A percentile compares a stretch with the other conserved stretches of the same genome.
These are phyloP conservation scores for Penicillium digitatum DNA, from an alignment of 2,329 filamentous ascomycete species.

Conservation along the genomic window DNA sequence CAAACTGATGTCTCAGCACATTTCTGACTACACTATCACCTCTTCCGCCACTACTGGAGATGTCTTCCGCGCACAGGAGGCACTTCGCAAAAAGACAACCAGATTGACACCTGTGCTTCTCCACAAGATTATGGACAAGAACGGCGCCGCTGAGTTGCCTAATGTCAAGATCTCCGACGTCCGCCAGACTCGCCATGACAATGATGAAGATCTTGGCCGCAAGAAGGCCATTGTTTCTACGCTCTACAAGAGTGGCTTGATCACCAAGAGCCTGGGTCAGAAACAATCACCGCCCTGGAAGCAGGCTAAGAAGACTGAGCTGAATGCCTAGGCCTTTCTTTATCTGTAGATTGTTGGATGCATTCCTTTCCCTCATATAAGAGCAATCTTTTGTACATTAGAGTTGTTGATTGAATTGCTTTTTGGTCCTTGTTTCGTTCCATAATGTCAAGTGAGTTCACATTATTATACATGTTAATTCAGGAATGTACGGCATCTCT, in stretches of 20 bases:
- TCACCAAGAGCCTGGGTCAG: constrained; percentile 37
- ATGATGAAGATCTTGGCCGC: constrained; percentile 66
- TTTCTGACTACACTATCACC: constrained; percentile 67
- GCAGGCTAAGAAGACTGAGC: background rate
- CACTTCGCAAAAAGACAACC: constrained; percentile 2
- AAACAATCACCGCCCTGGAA: background rate
- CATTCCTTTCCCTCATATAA: constrained; percentile 7
- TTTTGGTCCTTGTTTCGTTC: constrained; percentile 4
- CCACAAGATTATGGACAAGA: constrained; percentile 52
- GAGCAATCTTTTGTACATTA: constrained; percentile 27
- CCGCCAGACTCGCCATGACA: constrained; percentile 66
- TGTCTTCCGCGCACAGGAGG: constrained; percentile 42
- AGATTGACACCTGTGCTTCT: constrained; percentile 39
- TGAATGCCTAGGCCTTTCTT: constrained; percentile 9
- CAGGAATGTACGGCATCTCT: background rate
- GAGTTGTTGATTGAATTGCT: constrained; percentile 12
- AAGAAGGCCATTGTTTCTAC: constrained; percentile 77
- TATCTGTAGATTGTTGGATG: background rate
- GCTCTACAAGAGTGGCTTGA: constrained; percentile 59
- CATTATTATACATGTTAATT: constrained; percentile 2
- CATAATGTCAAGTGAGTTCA: background rate
- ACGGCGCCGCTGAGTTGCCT: constrained; percentile 48
- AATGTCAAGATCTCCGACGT: constrained; percentile 67
- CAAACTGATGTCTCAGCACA: constrained; percentile 72
- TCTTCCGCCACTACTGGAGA: constrained; percentile 53